A percentile compares a stretch with the other conserved stretches of the same genome.
phyloP scores from a whole-genome alignment of 306 rosid genomes.

The Sicyos baderoa region DNA sequence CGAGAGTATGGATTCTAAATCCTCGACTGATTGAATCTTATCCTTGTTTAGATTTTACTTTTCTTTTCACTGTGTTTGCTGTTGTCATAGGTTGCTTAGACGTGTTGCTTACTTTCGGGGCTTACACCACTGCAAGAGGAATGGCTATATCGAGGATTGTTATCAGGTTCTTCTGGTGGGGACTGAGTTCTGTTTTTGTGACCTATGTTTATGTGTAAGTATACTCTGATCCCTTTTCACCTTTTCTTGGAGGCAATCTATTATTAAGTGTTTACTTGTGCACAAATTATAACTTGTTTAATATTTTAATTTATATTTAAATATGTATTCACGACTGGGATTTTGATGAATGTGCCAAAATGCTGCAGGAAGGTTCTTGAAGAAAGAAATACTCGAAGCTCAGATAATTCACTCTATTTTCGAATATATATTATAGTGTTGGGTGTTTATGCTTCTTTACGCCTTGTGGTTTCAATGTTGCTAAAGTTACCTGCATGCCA shows the following conservation, averaged over 20 bases:
- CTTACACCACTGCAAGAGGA: slow-evolving; percentile 85
- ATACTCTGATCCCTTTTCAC: not conserved
- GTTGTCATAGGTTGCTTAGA: slow-evolving; percentile 54
- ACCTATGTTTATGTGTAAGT: slow-evolving; percentile 80
- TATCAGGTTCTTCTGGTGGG: slow-evolving; percentile 88
- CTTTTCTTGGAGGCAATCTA: not conserved
- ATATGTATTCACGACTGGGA: not conserved
- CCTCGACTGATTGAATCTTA: slow-evolving; percentile 21
- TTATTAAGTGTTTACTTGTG: not conserved
- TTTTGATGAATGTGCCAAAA: slow-evolving; percentile 13
- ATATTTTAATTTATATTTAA: not conserved
- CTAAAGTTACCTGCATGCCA: slow-evolving; percentile 86
- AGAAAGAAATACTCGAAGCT: slow-evolving; percentile 52
- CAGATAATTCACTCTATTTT: slow-evolving; percentile 72
- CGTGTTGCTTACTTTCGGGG: slow-evolving; percentile 89
- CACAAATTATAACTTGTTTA: not conserved
- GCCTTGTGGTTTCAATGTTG: slow-evolving; percentile 47
- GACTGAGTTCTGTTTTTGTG: slow-evolving; percentile 60
- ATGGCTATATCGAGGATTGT: slow-evolving; percentile 95
- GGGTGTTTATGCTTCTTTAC: slow-evolving; percentile 71
- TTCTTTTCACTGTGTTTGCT: slow-evolving; percentile 20
- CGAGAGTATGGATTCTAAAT: slow-evolving; percentile 45
- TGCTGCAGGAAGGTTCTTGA: slow-evolving; percentile 83
- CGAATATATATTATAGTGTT: slow-evolving; percentile 82
- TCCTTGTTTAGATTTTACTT: slow-evolving; percentile 13